These are phyloP conservation scores for Gracilaria vermiculophylla DNA, from an alignment of 23 red algal species.

Conservation along the genomic window DNA sequence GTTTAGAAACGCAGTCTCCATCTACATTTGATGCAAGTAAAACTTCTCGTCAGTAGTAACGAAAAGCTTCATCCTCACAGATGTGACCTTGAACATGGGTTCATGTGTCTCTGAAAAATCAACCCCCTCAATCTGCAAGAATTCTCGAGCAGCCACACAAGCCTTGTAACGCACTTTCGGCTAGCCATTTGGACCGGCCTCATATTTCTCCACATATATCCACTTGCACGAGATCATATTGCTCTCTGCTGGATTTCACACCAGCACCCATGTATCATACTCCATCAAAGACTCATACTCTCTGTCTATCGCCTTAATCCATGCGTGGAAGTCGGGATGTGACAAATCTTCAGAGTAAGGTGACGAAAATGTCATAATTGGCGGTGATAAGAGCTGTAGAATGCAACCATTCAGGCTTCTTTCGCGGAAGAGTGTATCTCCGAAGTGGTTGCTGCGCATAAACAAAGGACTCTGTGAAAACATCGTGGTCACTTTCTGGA, in stretches of 20 bases:
- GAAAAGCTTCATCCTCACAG: too few species aligned
- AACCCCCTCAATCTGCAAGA: background rate
- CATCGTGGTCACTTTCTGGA: too few species aligned
- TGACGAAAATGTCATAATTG: conserved; percentile 7
- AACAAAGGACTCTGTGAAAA: too few species aligned
- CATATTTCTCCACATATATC: conserved; percentile 1
- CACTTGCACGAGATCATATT: background rate
- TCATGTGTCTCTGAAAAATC: too few species aligned
- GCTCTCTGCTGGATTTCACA: background rate
- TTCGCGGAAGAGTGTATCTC: background rate
- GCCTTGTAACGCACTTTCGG: conserved; percentile 22
- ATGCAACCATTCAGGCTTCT: background rate
- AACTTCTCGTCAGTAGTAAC: too few species aligned
- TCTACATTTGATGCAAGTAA: too few species aligned
- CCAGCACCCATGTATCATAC: conserved; percentile 18
- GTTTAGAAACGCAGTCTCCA: conserved; percentile 16
- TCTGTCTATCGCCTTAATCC: background rate
- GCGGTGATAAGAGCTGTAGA: background rate
- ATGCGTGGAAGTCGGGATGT: background rate
- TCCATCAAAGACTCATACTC: conserved; percentile 2
- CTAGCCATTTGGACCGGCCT: background rate
- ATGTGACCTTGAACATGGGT: too few species aligned
- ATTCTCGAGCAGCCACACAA: background rate
- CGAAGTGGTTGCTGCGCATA: too few species aligned
- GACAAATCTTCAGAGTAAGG: conserved; percentile 19